Evolutionary conservation across 2,329 filamentous ascomycete species (phyloP).

Genomic region (Endocalyx cinctus): DNA sequence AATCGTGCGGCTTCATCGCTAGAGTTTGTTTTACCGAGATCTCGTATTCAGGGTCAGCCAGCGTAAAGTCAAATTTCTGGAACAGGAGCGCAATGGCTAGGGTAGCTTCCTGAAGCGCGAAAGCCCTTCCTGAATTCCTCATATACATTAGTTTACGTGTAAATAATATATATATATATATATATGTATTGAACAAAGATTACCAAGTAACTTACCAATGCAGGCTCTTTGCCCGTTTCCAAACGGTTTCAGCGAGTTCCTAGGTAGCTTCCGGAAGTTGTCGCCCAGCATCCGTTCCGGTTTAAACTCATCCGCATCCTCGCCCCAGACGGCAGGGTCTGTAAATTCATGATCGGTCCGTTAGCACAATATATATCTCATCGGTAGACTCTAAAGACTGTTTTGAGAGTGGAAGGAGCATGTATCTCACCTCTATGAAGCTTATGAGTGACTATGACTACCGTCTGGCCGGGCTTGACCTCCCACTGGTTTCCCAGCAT

Average conservation of each 20-base stretch:
- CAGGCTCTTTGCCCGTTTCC: constrained; percentile 8
- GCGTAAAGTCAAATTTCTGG: constrained; percentile 11
- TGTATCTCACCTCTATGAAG: constrained; percentile 26
- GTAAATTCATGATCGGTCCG: no score
- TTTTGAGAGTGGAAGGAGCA: no score
- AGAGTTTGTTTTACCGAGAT: constrained; percentile 4
- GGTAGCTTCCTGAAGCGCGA: constrained; percentile 11
- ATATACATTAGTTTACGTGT: neutral
- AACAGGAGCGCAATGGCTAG: constrained; percentile 8
- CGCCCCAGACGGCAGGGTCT: constrained; percentile 36
- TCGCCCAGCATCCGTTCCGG: constrained; percentile 44
- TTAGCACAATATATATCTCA: no score
- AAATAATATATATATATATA: no score
- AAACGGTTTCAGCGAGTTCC: constrained; percentile 9
- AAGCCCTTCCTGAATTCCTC: constrained; percentile 2
- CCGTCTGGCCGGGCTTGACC: constrained; percentile 26
- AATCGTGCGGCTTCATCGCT: constrained; percentile 7
- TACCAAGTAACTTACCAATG: constrained; percentile 7
- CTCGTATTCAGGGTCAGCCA: constrained; percentile 10
- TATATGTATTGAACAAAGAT: no score
- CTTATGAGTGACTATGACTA: constrained; percentile 26
- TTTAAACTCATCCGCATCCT: constrained; percentile 37
- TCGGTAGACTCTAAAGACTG: no score
- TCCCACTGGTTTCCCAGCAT: constrained; percentile 28
- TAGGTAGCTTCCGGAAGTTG: constrained; percentile 29